Evolutionary conservation across 2,329 filamentous ascomycete genomes (phyloP).

Genomic region (Beauveria varroae): DNA sequence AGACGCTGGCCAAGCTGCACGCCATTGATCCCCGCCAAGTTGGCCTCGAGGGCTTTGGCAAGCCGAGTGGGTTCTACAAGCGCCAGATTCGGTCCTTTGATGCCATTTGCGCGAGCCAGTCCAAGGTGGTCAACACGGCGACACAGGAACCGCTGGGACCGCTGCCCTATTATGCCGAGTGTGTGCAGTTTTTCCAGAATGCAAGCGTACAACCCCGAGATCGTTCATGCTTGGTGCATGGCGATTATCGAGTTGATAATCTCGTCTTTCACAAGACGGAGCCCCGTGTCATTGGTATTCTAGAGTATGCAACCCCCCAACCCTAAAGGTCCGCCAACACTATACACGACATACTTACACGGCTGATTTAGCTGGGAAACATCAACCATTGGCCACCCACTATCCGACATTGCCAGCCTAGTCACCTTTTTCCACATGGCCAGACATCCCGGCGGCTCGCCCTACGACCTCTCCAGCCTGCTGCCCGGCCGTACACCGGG

Average conservation of each 20-base stretch:
- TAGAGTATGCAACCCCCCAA: slow-evolving; percentile 51
- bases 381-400: slow-evolving; percentile 82
- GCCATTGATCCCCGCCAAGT: slow-evolving; percentile 55
- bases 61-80: slow-evolving; percentile 64
- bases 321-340: not conserved
- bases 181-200: slow-evolving; percentile 65
- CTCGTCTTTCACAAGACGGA: slow-evolving; percentile 75
- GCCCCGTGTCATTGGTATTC: slow-evolving; percentile 72
- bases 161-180: slow-evolving; percentile 71
- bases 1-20: slow-evolving; percentile 77
- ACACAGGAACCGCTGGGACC: slow-evolving; percentile 63
- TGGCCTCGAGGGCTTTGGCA: slow-evolving; percentile 61
- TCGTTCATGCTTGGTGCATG: slow-evolving; percentile 67
- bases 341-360: too few relatives aligned
- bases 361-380: slow-evolving; percentile 64
- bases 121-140: slow-evolving; percentile 61
- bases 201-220: slow-evolving; percentile 59
- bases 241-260: slow-evolving; percentile 84
- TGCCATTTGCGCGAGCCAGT: slow-evolving; percentile 67
- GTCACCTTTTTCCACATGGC: slow-evolving; percentile 17
- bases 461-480: slow-evolving; percentile 37
- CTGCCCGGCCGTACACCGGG: slow-evolving; percentile 57
- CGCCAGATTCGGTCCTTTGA: slow-evolving; percentile 76
- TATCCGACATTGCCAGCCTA: slow-evolving; percentile 76
- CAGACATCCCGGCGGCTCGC: not conserved